phyloP scores from a whole-genome alignment of 1,139 yeast species.

The Debaryomyces udenii region DNA sequence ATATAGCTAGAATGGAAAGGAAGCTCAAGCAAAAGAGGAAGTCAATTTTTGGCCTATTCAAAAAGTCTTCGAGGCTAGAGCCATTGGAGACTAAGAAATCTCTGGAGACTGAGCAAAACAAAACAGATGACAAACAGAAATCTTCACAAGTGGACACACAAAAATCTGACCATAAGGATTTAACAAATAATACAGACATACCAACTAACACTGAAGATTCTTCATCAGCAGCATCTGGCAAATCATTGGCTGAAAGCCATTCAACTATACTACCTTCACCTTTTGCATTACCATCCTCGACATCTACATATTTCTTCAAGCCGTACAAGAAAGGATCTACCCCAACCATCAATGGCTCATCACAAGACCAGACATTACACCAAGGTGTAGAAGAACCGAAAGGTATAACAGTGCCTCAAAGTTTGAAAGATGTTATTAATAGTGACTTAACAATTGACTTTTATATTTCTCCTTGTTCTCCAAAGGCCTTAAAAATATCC shows the following conservation, averaged over 20 bases:
- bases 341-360: slow-evolving; percentile 7
- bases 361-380: neutral
- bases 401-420: slow-evolving; percentile 35
- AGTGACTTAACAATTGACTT: slow-evolving; percentile 44
- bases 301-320: slow-evolving; percentile 46
- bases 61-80: slow-evolving; percentile 19
- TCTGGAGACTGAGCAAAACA: neutral
- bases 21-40: slow-evolving; percentile 17
- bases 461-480: slow-evolving; percentile 38
- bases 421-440: slow-evolving; percentile 42
- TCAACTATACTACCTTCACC: slow-evolving; percentile 33
- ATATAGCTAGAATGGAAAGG: slow-evolving; percentile 10
- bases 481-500: slow-evolving; percentile 44
- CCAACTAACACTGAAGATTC: slow-evolving; percentile 7
- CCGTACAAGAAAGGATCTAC: slow-evolving; percentile 24
- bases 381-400: slow-evolving; percentile 18
- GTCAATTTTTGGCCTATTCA: slow-evolving; percentile 31
- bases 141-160: neutral
- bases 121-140: neutral
- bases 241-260: slow-evolving; percentile 10
- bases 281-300: slow-evolving; percentile 51
- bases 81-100: neutral
- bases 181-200: slow-evolving; percentile 8
- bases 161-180: slow-evolving; percentile 7
- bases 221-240: slow-evolving; percentile 12